Percentiles rank a stretch among this genome's conserved stretches.
Evolutionary conservation across 495 filamentous ascomycete genomes (phyloP).

Genomic region (Penicillium coffeae): DNA sequence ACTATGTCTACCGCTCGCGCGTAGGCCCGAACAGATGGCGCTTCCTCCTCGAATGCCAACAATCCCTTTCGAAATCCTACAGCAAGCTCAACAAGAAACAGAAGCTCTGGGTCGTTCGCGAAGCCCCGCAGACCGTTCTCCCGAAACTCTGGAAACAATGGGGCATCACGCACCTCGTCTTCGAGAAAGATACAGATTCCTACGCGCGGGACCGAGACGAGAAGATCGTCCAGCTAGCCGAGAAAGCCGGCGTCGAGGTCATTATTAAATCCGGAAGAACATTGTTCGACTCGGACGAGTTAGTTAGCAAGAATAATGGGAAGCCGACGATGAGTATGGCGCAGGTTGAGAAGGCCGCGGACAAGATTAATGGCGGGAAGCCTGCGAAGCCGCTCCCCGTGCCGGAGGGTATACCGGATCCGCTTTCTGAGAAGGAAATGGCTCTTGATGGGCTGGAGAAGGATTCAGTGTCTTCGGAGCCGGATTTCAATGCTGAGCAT

Average conservation of each 20-base stretch:
- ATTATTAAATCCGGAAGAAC: conserved; percentile 66
- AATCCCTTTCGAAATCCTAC: conserved; percentile 58
- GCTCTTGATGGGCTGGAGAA: conserved; percentile 49
- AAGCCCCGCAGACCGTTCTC: conserved; percentile 62
- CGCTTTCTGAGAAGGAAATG: conserved; percentile 45
- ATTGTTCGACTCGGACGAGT: conserved; percentile 66
- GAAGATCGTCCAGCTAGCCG: conserved; percentile 49
- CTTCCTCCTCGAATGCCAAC: conserved; percentile 65
- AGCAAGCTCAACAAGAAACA: conserved; percentile 58
- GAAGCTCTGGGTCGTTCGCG: conserved; percentile 62
- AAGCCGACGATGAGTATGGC: conserved; percentile 68
- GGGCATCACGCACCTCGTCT: conserved; percentile 66
- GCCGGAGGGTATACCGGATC: conserved; percentile 54
- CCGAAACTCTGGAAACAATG: conserved; percentile 65
- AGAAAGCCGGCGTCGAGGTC: conserved; percentile 60
- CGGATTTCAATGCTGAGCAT: conserved; percentile 54
- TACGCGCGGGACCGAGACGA: conserved; percentile 60
- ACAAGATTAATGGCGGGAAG: conserved; percentile 42
- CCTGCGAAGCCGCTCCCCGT: conserved; percentile 53
- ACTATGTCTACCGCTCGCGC: conserved; percentile 65
- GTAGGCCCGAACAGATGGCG: conserved; percentile 65
- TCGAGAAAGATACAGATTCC: conserved; percentile 69
- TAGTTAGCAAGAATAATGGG: conserved; percentile 57
- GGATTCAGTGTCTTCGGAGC: conserved; percentile 32
- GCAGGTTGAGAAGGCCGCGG: conserved; percentile 52